Conservation (phyloP, 768 basidiomycete genomes). For the Suillus fuscotomentosus region DNA sequence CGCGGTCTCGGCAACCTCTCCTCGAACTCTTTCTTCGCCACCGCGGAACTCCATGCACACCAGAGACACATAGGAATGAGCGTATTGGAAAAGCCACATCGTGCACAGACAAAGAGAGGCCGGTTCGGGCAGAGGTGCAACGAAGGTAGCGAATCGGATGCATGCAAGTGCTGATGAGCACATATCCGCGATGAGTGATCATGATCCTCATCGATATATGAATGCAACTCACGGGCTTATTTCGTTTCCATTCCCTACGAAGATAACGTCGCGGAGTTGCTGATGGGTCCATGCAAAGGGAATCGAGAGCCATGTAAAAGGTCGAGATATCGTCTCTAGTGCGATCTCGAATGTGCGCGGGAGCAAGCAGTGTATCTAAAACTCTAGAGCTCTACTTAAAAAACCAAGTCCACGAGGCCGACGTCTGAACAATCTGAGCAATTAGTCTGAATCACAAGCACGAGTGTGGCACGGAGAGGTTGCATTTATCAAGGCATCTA, state of each 20-base stretch:
- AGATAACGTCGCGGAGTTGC: conserved; percentile 32
- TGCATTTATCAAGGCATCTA: conserved; percentile 10
- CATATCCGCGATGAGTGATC: conserved; percentile 9
- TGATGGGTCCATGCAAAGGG: conserved; percentile 18
- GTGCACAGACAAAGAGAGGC: conserved; percentile 44
- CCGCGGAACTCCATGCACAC: conserved; percentile 47
- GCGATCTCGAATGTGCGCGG: background rate
- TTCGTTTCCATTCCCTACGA: conserved; percentile 41
- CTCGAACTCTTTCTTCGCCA: conserved; percentile 40
- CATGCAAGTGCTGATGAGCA: conserved; percentile 37
- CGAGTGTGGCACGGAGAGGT: conserved; percentile 10
- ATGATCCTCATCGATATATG: background rate
- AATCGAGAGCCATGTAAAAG: background rate
- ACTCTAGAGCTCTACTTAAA: background rate
- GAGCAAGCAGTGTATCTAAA: background rate
- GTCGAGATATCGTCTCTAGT: background rate
- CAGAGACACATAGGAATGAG: conserved; percentile 50
- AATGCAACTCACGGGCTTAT: conserved; percentile 35
- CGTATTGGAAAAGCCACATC: conserved; percentile 47
- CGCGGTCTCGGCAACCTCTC: conserved; percentile 35
- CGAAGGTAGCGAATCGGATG: conserved; percentile 46
- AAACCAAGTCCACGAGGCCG: conserved; percentile 26
- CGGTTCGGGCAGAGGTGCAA: conserved; percentile 41
- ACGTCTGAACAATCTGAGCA: conserved; percentile 20
- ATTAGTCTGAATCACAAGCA: conserved; percentile 28